Base-by-base conservation (phyloP, 345 rosid species). In the Gossypium ekmanianum region DNA sequence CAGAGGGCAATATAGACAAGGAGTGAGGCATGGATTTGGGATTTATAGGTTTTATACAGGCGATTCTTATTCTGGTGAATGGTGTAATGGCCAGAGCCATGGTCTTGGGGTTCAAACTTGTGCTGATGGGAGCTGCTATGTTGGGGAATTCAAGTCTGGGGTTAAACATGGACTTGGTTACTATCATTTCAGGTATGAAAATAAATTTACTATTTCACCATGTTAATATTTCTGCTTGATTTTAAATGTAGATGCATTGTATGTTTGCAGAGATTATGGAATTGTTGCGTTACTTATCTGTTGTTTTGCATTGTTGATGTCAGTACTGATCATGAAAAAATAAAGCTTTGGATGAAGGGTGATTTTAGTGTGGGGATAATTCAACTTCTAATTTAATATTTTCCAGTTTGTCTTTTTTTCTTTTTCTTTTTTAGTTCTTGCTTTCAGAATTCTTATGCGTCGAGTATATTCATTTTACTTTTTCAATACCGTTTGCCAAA, bases 51-150 rank as follows among this genome's bases (percentile, higher is more conserved):
- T 95, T 72, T 95, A 83, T 73, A 95, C 97, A 0, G 97, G 99
- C 13, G 99, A 95, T 84, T 95, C 92, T 61, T 95, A 87, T 47
- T 86, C 98, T 5, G 99, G 99, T 1, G 91, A 91, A 65, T 95
- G 98, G 98, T 90, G 75, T 55, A 93, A 93, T 69, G 99, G 99
- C 51, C 99, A 95, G 80, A 95, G 99, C 52, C 93, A 92, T 74
- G 99, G 99, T 9, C 83, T 78, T 77, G 99, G 99, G 20, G 84
- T 87, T 20, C 99, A 95, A 80, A 85, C 90, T 54, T 95, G 99
- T 62, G 87, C 86, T 68, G 98, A 95, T 76, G 97, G 93, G 0
- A 95, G 99, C 74, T 91, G 92, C 71, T 92, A 81, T 56, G 81
- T 87, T 57, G 99, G 98, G 7, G 87, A 87, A 66, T 95, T 95